Conservation (phyloP, 106 monocot genomes). For the Apostasia shenzhenica region DNA sequence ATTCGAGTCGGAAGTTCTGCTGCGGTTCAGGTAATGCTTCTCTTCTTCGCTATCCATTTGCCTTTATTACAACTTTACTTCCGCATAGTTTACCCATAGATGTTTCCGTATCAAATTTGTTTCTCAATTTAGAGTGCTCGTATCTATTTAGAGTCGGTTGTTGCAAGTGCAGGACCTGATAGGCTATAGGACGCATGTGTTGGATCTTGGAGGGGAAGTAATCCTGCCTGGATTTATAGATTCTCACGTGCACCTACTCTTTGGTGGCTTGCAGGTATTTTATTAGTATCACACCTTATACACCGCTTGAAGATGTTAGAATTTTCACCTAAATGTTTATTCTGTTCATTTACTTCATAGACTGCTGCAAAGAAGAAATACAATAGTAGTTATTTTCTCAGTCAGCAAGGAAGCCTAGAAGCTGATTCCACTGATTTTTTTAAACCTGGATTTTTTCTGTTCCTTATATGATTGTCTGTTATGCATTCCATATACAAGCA, state of each 20-base stretch:
- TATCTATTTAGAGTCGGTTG: background rate
- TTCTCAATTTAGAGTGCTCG: background rate
- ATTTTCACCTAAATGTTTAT: too few relatives aligned
- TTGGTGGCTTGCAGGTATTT: conserved; percentile 81
- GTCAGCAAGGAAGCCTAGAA: too few relatives aligned
- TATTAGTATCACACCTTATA: too few relatives aligned
- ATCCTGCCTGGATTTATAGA: conserved; percentile 90
- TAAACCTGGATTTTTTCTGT: too few relatives aligned
- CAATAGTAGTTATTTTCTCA: too few relatives aligned
- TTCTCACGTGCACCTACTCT: conserved; percentile 80
- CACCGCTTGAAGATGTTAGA: too few relatives aligned
- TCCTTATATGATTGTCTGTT: too few relatives aligned
- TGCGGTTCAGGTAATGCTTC: conserved; percentile 24
- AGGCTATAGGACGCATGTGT: conserved; percentile 30
- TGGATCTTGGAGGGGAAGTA: conserved; percentile 70
- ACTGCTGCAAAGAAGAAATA: too few relatives aligned
- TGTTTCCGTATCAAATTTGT: background rate
- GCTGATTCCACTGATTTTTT: too few relatives aligned
- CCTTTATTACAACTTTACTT: background rate
- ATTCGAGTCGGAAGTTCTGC: conserved; percentile 38
- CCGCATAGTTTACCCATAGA: background rate
- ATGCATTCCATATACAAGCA: too few relatives aligned
- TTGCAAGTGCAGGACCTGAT: conserved; percentile 54
- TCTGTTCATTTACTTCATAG: too few relatives aligned
- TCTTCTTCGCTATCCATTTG: background rate